phyloP scores from a whole-genome alignment of 1,139 yeast genomes.

The Sugiyamaella sp. region DNA sequence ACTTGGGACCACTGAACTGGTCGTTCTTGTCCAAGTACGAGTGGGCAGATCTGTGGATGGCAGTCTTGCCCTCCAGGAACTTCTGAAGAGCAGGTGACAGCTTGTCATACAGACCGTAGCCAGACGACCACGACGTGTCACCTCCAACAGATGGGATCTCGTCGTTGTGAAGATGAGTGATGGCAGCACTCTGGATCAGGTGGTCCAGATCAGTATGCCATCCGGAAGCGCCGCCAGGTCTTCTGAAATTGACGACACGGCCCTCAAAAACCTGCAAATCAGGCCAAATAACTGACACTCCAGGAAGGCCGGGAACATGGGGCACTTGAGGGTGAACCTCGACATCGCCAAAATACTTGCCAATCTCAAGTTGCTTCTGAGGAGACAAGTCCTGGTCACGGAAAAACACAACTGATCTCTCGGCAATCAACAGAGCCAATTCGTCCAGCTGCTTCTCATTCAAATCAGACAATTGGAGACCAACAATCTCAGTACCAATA shows the following conservation, averaged over 20 bases:
- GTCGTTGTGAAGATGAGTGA: conserved; percentile 53
- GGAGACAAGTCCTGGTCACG: conserved; percentile 44
- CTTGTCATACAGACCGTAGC: conserved; percentile 56
- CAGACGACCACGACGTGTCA: conserved; percentile 55
- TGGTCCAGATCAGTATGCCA: conserved; percentile 57
- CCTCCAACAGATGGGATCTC: conserved; percentile 53
- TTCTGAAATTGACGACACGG: conserved; percentile 30
- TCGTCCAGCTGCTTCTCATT: conserved; percentile 60
- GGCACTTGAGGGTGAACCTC: conserved; percentile 54
- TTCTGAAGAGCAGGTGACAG: conserved; percentile 52
- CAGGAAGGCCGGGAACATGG: conserved; percentile 49
- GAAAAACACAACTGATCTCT: conserved; percentile 68
- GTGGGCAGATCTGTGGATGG: conserved; percentile 51
- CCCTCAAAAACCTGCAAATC: conserved; percentile 41
- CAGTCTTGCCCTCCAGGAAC: conserved; percentile 54
- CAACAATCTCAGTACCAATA: conserved; percentile 61
- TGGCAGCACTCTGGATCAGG: conserved; percentile 53
- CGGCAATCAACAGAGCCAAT: conserved; percentile 63
- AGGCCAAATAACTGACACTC: conserved; percentile 58
- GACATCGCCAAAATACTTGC: conserved; percentile 51
- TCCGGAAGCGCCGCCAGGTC: conserved; percentile 34
- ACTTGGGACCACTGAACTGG: conserved; percentile 49
- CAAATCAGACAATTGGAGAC: conserved; percentile 60
- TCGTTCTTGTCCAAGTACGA: conserved; percentile 47
- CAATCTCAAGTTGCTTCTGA: conserved; percentile 50